phyloP scores from a whole-genome alignment of 805 yeast genomes.

The Monosporozyma yasuniensis region DNA sequence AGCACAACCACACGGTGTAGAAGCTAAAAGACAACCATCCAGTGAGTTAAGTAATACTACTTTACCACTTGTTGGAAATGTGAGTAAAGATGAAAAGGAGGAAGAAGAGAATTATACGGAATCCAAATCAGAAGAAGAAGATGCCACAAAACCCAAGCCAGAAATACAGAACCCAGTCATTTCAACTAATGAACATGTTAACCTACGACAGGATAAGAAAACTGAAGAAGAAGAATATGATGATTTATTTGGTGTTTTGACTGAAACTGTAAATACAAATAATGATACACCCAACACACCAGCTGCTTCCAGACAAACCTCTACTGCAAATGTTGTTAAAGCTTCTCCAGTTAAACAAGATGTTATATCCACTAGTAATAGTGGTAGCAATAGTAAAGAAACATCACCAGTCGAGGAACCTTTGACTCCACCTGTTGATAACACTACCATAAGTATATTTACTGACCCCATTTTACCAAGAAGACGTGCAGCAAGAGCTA shows the following conservation, averaged over 20 bases:
- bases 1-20: not conserved
- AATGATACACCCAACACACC: not conserved
- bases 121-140: not conserved
- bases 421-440: not conserved
- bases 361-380: too few species aligned
- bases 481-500: conserved; percentile 50
- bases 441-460: not conserved
- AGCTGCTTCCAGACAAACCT: conserved; percentile 3
- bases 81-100: not conserved
- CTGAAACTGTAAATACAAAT: not conserved
- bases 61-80: not conserved
- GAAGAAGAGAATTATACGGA: too few species aligned
- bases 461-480: not conserved
- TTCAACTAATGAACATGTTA: too few species aligned
- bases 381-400: too few species aligned
- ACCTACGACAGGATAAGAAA: too few species aligned
- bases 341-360: too few species aligned
- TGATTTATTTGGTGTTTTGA: conserved; percentile 4
- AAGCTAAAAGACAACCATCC: not conserved
- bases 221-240: conserved; percentile 3
- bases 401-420: not conserved
- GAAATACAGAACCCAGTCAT: too few species aligned
- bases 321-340: not conserved
- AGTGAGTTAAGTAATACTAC: not conserved
- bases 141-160: too few species aligned